phyloP scores from a whole-genome alignment of 805 yeast species.

The Debaryomyces maramus region DNA sequence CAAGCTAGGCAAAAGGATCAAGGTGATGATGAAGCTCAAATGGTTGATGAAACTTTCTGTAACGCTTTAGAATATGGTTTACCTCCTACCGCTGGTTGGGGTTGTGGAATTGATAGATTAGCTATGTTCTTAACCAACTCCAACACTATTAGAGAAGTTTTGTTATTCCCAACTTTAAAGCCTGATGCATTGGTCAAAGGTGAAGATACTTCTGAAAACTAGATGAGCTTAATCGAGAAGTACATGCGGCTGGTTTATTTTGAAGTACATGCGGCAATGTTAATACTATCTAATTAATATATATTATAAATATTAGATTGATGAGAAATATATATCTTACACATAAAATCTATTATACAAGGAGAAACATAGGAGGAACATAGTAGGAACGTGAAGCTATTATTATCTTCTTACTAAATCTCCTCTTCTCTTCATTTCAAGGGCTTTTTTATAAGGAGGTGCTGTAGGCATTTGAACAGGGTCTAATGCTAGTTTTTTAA shows the following conservation, averaged over 20 bases:
- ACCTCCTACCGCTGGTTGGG: conserved; percentile 99
- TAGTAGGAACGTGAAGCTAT: too few species aligned
- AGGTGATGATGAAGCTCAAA: conserved; percentile 99
- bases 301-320: conserved; percentile 1
- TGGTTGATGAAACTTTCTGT: conserved; percentile 95
- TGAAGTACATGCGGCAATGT: too few species aligned
- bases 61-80: conserved; percentile 97
- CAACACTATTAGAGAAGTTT: conserved; percentile 94
- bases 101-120: conserved; percentile 97
- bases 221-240: too few species aligned
- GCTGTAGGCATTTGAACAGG: conserved; percentile 97
- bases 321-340: neutral
- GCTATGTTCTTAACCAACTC: conserved; percentile 98
- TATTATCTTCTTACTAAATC: conserved; percentile 10
- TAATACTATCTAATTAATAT: too few species aligned
- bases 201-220: conserved; percentile 25
- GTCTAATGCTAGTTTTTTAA: conserved; percentile 56
- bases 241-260: too few species aligned
- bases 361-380: neutral
- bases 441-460: conserved; percentile 92
- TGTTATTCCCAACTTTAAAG: conserved; percentile 97
- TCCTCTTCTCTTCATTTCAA: conserved; percentile 83
- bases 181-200: conserved; percentile 64
- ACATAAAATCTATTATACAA: conserved; percentile 2
- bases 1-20: conserved; percentile 98